phyloP scores from a whole-genome alignment of 805 yeast species.

The Lipomyces orientalis region DNA sequence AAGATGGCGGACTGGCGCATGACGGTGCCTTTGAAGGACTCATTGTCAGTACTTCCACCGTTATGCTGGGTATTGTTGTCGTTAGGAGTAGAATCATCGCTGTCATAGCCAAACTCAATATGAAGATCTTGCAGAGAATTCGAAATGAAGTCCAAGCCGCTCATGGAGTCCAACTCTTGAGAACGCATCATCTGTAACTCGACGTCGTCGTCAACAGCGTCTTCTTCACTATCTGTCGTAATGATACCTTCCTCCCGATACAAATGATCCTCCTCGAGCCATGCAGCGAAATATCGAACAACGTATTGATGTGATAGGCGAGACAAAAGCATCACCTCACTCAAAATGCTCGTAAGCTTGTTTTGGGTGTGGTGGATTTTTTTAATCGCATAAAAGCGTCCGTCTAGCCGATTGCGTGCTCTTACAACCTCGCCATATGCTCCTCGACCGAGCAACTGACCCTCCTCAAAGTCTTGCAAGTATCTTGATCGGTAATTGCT shows the following conservation, averaged over 20 bases:
- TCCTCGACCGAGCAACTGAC: slow-evolving; percentile 88
- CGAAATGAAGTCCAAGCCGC: slow-evolving; percentile 38
- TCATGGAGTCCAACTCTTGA: slow-evolving; percentile 32
- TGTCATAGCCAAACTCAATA: slow-evolving; percentile 45
- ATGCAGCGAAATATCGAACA: slow-evolving; percentile 94
- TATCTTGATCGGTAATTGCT: slow-evolving; percentile 64
- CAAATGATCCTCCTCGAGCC: slow-evolving; percentile 79
- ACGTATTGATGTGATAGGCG: slow-evolving; percentile 93
- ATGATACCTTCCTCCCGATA: slow-evolving; percentile 48
- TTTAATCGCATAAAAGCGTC: slow-evolving; percentile 92
- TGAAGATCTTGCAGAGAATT: slow-evolving; percentile 40
- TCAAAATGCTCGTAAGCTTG: slow-evolving; percentile 77
- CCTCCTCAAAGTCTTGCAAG: slow-evolving; percentile 92
- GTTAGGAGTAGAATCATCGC: slow-evolving; percentile 27
- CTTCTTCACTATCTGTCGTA: slow-evolving; percentile 41
- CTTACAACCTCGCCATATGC: slow-evolving; percentile 99
- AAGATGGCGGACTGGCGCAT: background rate
- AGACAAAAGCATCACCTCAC: slow-evolving; percentile 91
- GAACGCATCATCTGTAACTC: slow-evolving; percentile 23
- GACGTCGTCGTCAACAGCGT: slow-evolving; percentile 39
- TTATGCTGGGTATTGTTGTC: slow-evolving; percentile 5
- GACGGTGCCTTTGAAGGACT: slow-evolving; percentile 20
- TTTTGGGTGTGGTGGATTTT: slow-evolving; percentile 84
- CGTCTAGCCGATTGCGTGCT: slow-evolving; percentile 90
- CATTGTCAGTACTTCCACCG: slow-evolving; percentile 14